These are phyloP conservation scores for Aspergillus caelatus DNA, from an alignment of 2,329 filamentous ascomycete genomes.

Conservation along the genomic window DNA sequence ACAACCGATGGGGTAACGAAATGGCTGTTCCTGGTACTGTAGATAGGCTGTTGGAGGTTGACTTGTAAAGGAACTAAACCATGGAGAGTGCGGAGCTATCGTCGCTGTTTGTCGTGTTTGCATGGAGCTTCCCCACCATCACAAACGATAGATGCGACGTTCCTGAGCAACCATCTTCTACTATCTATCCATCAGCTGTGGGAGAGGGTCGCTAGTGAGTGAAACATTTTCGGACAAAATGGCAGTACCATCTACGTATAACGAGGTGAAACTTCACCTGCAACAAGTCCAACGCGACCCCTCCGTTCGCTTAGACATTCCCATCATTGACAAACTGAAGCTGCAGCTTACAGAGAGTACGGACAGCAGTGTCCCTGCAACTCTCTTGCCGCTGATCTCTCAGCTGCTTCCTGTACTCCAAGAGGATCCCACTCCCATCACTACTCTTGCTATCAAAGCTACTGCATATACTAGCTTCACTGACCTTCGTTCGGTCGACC, in stretches of 20 bases:
- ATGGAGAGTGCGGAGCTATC: slow-evolving; percentile 17
- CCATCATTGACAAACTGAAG: slow-evolving; percentile 55
- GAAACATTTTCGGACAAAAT: slow-evolving; percentile 24
- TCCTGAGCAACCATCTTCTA: neutral
- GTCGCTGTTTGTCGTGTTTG: slow-evolving; percentile 35
- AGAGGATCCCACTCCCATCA: slow-evolving; percentile 60
- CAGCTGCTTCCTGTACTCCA: slow-evolving; percentile 56
- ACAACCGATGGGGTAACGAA: neutral
- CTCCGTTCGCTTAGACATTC: slow-evolving; percentile 48
- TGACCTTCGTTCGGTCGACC: slow-evolving; percentile 51
- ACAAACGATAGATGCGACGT: neutral
- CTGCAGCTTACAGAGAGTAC: slow-evolving; percentile 44
- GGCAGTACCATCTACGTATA: slow-evolving; percentile 39
- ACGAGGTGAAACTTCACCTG: slow-evolving; percentile 46
- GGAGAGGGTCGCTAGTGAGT: neutral
- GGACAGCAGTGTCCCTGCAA: slow-evolving; percentile 39
- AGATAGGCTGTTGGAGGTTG: slow-evolving; percentile 2
- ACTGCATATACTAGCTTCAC: slow-evolving; percentile 53
- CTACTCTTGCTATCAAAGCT: slow-evolving; percentile 55
- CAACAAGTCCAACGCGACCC: slow-evolving; percentile 48
- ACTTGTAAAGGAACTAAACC: slow-evolving; percentile 6
- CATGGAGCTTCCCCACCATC: slow-evolving; percentile 31
- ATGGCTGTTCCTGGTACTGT: neutral
- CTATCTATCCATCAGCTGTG: neutral
- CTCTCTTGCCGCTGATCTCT: slow-evolving; percentile 51